Percentiles rank a stretch among this genome's conserved stretches.
Evolutionary conservation across 441 rosid genomes (phyloP).

Genomic region (Theobroma grandiflorum): DNA sequence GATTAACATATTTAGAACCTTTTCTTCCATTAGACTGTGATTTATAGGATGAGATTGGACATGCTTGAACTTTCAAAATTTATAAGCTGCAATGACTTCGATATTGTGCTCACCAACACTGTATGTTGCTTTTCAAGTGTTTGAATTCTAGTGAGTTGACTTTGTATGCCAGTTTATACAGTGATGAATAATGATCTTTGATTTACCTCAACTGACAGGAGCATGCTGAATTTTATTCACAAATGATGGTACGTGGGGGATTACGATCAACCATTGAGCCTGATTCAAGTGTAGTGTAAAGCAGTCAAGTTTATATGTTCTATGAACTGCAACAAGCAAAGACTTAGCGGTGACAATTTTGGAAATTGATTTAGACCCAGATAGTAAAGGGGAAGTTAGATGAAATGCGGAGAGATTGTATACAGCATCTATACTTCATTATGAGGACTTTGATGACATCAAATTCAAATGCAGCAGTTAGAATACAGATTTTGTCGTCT

Average conservation of each 20-base stretch:
- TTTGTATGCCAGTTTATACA: not conserved
- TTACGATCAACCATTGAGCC: constrained; percentile 39
- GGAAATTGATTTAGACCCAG: not conserved
- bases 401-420: not conserved
- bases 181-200: not conserved
- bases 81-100: not conserved
- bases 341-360: not conserved
- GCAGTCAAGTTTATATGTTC: not conserved
- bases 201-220: constrained; percentile 25
- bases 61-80: not conserved
- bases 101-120: not conserved
- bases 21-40: not conserved
- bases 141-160: not conserved
- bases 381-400: not conserved
- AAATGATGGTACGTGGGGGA: constrained; percentile 44
- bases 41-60: not conserved
- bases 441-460: not conserved
- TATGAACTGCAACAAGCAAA: not conserved
- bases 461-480: not conserved
- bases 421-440: not conserved
- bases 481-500: not conserved
- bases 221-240: constrained; percentile 44
- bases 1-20: not conserved
- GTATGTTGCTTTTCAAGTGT: not conserved
- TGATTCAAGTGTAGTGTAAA: constrained; percentile 28